A percentile compares a stretch with the other conserved stretches of the same genome.
Evolutionary conservation across 1,284 basidiomycete genomes (phyloP).

Genomic region (Cryptococcus depauperatus): DNA sequence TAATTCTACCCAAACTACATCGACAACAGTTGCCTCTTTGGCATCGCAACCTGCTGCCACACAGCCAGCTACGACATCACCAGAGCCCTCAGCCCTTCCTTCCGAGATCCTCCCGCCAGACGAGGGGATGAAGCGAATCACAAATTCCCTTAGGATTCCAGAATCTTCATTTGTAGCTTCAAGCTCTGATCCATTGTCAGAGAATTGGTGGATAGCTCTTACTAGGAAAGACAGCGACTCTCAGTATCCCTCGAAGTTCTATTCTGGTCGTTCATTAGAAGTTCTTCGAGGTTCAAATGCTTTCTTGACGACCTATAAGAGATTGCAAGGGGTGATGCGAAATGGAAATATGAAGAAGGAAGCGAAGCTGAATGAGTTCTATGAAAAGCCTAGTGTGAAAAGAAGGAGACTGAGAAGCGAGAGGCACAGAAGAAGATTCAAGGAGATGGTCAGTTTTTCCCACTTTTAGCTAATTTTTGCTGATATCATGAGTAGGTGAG

Average conservation of each 20-base stretch:
- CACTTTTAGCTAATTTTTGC: neutral
- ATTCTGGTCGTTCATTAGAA: conserved; percentile 8
- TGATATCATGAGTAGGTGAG: conserved; percentile 22
- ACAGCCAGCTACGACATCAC: no score
- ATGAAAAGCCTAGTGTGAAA: conserved; percentile 34
- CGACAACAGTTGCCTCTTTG: no score
- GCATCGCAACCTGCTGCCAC: no score
- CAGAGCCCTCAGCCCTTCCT: no score
- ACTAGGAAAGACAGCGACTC: neutral
- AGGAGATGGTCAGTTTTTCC: conserved; percentile 33
- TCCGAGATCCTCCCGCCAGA: no score
- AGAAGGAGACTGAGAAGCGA: conserved; percentile 28
- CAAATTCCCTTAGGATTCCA: neutral
- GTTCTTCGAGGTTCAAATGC: conserved; percentile 10
- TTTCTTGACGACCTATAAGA: conserved; percentile 15
- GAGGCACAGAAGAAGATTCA: conserved; percentile 37
- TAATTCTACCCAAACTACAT: no score
- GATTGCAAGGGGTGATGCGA: conserved; percentile 12
- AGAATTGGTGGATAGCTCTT: conserved; percentile 4
- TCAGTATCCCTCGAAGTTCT: conserved; percentile 2
- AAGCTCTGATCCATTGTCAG: conserved; percentile 1
- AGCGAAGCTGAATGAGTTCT: conserved; percentile 19
- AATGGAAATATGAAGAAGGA: conserved; percentile 22
- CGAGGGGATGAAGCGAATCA: no score
- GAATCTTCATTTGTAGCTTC: neutral